Base-by-base conservation (phyloP, 2,329 filamentous ascomycete genomes). In the Fusarium nelsonii region DNA sequence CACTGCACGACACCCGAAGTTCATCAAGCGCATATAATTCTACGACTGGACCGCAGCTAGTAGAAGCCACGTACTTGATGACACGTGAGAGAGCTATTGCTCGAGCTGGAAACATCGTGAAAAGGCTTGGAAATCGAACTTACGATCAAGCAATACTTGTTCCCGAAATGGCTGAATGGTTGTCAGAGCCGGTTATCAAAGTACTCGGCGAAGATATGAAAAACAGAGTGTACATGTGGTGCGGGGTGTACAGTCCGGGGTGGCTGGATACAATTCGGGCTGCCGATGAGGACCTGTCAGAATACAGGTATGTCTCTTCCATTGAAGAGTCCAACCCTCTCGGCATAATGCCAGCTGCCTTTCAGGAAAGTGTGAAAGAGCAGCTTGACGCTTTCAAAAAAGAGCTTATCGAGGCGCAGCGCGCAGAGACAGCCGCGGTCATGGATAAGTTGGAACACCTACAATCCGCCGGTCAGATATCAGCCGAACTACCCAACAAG, bases 201-300 rank as follows among this genome's bases (percentile, higher is more conserved):
- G 44, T 37, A 1, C 39, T 64, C 1, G 44, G 7, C 2, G 33
- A 64, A 4, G 43, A 64, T 1, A 40, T n/a, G 11, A 59, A 64
- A 4, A 59, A 59, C 14, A 54, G 41, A 8, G 34, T 54, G 2
- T 54, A 45, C 4, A 36, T 37, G n/a, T 50, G 53, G 54, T 64
- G 59, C 6, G 9, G 16, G 0, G 30, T 49, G 9, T 5, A 43
- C 6, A 34, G 15, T 7, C 23, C 4, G 4, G 3, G 2, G 2
- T 64, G 46, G 49, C 4, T 44, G 0, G 48, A 50, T 3, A 55
- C 32, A 8, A 34, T 59, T 10, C 20, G 41, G 4, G 11, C 23
- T 5, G 58, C 41, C 0, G 15, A 49, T 3, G 43, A 58, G 0
- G 52, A 63, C 8, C 18, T 53, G 2, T 9, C 16, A 4, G 58